Base-by-base conservation (phyloP, 139 green algal species). In the Chlamydomonas schloesseri region DNA sequence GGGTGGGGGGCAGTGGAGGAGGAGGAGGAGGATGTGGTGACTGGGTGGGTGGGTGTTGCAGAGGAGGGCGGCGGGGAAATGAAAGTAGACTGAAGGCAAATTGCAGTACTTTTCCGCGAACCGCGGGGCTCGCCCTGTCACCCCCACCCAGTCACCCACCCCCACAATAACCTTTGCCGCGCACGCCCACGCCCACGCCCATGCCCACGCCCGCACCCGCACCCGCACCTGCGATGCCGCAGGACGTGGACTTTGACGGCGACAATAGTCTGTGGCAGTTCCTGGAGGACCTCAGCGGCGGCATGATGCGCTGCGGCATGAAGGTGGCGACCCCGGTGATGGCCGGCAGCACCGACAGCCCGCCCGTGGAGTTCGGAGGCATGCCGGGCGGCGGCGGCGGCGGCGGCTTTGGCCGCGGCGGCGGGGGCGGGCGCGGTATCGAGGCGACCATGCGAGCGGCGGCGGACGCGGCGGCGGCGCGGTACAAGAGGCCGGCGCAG, bases 261-360 rank as follows among this genome's bases (percentile, higher is more conserved):
- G 69, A 79, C 53, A 18, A 20, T 53, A 47, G 24, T 2, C 28
- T 87, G 36, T 87, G 81, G 81, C 24, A 15, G 10, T 87, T 87
- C 81, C 69, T 87, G 53, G 36, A 29, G 34, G 81, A 87, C 69
- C 34, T 87, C 53, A 79, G 29, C 17, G 9, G 10, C 15, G 33
- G 3, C 28, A 78, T 87, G 81, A 28, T 14, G 28, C 46, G 31
- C 31, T 89, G 88, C 50, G 82, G 88, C 58, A 79, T 91, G 60
- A 17, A 13, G 26, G 88, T 91, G 70, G 81, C 29, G 13, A 42
- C 64, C 76, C 76, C 76, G 26, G 76, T 83, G 36, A 21, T 15
- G 18, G 24, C 50, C 36, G 29, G 29, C 71, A 73, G 31, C n/a
- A 34, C 36, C 18, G 68, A 33, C 34, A 70, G 29, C 29, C 37